phyloP scores from a whole-genome alignment of 1,284 basidiomycete species.

The Tilletiopsis washingtonensis region DNA sequence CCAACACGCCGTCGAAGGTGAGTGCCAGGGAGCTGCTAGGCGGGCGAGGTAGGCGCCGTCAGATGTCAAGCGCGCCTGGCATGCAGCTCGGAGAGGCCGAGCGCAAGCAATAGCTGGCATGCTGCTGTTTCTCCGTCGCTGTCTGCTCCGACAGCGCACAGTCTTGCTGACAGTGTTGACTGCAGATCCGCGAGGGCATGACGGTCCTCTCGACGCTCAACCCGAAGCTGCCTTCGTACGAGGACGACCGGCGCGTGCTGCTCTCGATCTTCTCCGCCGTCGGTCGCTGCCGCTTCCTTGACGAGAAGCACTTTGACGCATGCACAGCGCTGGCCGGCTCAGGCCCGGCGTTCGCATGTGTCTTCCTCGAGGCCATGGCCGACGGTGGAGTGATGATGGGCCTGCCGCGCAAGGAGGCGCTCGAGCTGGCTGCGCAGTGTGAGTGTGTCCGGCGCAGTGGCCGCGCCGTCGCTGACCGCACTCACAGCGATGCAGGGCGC shows the following conservation, averaged over 20 bases:
- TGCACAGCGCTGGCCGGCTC: slow-evolving; percentile 93
- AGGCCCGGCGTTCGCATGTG: slow-evolving; percentile 91
- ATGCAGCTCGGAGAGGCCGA: too few species aligned
- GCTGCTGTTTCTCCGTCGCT: neutral
- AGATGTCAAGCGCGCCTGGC: too few species aligned
- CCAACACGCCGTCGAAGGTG: slow-evolving; percentile 94
- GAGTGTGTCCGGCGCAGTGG: slow-evolving; percentile 12
- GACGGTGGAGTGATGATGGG: slow-evolving; percentile 99
- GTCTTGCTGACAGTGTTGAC: too few species aligned
- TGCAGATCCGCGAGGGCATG: slow-evolving; percentile 45
- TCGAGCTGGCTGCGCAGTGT: slow-evolving; percentile 95
- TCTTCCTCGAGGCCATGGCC: slow-evolving; percentile 96
- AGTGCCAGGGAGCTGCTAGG: too few species aligned
- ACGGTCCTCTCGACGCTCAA: slow-evolving; percentile 45
- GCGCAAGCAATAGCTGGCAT: too few species aligned
- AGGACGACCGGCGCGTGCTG: too few species aligned
- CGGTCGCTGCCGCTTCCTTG: slow-evolving; percentile 37
- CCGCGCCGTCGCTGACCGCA: slow-evolving; percentile 1
- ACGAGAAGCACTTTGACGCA: slow-evolving; percentile 72
- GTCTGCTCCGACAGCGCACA: too few species aligned
- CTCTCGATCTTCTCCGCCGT: slow-evolving; percentile 41
- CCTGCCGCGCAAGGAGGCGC: slow-evolving; percentile 79
- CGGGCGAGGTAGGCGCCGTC: neutral
- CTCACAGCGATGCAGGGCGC: slow-evolving; percentile 82
- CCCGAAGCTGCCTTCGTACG: too few species aligned